Base-by-base conservation (phyloP, 129 eudicot genomes). In the Flaveria linearis region DNA sequence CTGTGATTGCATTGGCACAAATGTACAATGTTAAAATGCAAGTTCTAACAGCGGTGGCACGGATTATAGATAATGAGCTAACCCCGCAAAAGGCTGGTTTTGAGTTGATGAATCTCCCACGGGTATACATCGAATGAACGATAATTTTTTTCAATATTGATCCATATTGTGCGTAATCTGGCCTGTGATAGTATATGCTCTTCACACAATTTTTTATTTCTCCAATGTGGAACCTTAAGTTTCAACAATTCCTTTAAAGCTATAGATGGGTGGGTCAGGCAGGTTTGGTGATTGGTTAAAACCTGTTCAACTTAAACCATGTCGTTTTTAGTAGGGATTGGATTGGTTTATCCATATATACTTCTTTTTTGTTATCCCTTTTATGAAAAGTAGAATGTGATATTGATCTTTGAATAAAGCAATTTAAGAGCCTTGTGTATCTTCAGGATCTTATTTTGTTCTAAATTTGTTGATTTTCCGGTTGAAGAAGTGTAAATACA, bases 1-100 rank as follows among this genome's bases (percentile, higher is more conserved):
- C 98, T 18, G 97, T 94, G 74, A 91, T 94, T 84, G 91, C 98
- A 53, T 85, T 94, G 78, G 98, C 96, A n/a, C 96, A 91, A 83
- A 94, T 87, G 78, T 94, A 91, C 62, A 94, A 91, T 67, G 97
- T 94, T n/a, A 91, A 94, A 78, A 84, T 94, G 96, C 98, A 97
- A 12, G 97, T 94, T 69, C 78, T 94, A 56, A 94, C 97, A 55
- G 97, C 97, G n/a, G 98, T 94, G 67, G 98, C 98, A 61, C 87
- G 96, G 74, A 94, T 94, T 41, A 86, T 94, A 45, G 98, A 94
- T 86, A 94, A 94, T 75, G 98, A 94, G 81, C 86, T 94, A 51
- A 91, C 97, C 14, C 98, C 98, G 16, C 85, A 87, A 22, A 91
- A 87, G 77, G 98, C 97, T 81, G 98, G 91, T 53, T 83, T 71